phyloP scores from a whole-genome alignment of 495 filamentous ascomycete species.

The Apodospora peruviana region DNA sequence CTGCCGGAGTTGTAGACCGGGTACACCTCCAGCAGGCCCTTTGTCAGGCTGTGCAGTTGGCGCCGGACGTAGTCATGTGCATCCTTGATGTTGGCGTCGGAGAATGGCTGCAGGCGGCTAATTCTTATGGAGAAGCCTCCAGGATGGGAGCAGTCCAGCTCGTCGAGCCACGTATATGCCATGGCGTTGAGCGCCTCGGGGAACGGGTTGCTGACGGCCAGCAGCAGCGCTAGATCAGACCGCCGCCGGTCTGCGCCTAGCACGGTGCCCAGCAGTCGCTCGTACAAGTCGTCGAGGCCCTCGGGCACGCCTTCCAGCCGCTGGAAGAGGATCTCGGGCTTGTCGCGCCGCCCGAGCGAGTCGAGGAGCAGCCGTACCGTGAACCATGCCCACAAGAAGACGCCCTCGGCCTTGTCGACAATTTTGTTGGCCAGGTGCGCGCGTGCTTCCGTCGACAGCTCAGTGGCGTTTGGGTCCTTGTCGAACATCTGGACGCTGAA shows the following conservation, averaged over 20 bases:
- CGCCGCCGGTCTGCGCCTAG: not conserved
- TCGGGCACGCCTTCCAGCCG: not conserved
- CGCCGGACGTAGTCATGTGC: not conserved
- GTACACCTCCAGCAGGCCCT: slow-evolving; percentile 3
- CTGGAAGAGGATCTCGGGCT: not conserved
- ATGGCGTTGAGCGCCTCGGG: not conserved
- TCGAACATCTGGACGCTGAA: slow-evolving; percentile 10
- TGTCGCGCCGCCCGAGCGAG: not conserved
- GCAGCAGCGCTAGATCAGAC: not conserved
- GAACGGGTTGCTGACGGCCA: slow-evolving; percentile 1
- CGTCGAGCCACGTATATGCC: slow-evolving; percentile 1
- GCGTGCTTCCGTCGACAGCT: not conserved
- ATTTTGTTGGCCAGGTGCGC: slow-evolving; percentile 6
- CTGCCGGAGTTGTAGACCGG: not conserved
- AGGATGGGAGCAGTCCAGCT: not conserved
- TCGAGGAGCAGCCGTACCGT: slow-evolving; percentile 5
- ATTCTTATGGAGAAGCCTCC: not conserved
- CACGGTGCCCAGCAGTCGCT: slow-evolving; percentile 1
- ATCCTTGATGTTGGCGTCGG: not conserved
- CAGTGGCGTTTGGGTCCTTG: slow-evolving; percentile 8
- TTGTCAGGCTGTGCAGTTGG: slow-evolving; percentile 2
- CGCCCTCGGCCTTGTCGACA: slow-evolving; percentile 20
- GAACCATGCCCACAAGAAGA: slow-evolving; percentile 27
- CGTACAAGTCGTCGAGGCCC: slow-evolving; percentile 1
- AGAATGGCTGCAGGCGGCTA: not conserved